These are phyloP conservation scores for Hymenoscyphus linearis DNA, from an alignment of 2,329 filamentous ascomycete genomes.

Conservation along the genomic window DNA sequence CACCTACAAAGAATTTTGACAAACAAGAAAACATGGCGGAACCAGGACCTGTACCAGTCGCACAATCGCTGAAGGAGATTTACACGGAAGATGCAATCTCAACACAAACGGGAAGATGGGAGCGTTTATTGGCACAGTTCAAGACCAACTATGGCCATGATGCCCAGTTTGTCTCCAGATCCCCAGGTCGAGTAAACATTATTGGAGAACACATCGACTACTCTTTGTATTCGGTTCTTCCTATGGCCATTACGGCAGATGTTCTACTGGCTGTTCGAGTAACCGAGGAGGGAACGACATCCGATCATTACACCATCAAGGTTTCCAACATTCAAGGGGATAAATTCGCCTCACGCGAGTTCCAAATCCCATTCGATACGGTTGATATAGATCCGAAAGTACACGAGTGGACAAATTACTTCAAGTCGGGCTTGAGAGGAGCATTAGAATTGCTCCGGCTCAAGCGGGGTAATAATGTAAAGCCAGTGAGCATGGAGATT, in stretches of 20 bases:
- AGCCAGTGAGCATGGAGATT: constrained; percentile 75
- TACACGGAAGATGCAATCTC: constrained; percentile 71
- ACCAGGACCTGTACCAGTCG: constrained; percentile 61
- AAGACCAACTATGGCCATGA: constrained; percentile 60
- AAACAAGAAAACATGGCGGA: constrained; percentile 41
- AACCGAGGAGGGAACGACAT: constrained; percentile 41
- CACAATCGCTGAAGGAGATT: constrained; percentile 70
- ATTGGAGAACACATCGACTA: constrained; percentile 99
- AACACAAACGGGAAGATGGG: constrained; percentile 69
- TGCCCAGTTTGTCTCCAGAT: constrained; percentile 79
- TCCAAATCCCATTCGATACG: constrained; percentile 59
- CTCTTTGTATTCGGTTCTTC: constrained; percentile 90
- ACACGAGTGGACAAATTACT: constrained; percentile 98
- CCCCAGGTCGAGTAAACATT: constrained; percentile 93
- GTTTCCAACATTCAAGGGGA: constrained; percentile 73
- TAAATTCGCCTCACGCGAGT: constrained; percentile 72
- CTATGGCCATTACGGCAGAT: constrained; percentile 92
- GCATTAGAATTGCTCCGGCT: constrained; percentile 72
- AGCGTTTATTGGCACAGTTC: constrained; percentile 66
- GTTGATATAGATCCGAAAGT: constrained; percentile 79
- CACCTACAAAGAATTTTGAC: not conserved
- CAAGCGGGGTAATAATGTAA: constrained; percentile 53
- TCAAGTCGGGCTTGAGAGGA: constrained; percentile 83
- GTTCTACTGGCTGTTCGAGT: constrained; percentile 74
- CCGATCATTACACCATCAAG: constrained; percentile 60